phyloP scores from a whole-genome alignment of 2,329 filamentous ascomycete species.

The Penicillium sclerotiorum region DNA sequence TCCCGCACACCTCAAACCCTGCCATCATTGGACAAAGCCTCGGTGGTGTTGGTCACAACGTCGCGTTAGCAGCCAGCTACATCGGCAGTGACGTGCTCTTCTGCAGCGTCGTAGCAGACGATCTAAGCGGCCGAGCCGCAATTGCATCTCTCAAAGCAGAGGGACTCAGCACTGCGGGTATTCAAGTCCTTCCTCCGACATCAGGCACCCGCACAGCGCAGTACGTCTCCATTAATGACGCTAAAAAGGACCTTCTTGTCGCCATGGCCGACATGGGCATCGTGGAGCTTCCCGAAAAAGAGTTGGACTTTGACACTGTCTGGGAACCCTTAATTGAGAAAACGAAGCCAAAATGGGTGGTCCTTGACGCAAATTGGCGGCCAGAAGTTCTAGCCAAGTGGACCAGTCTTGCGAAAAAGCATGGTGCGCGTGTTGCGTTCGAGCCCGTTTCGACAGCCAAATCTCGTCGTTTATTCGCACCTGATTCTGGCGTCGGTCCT shows the following conservation, averaged over 20 bases:
- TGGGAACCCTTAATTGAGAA: conserved; percentile 64
- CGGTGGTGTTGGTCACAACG: conserved; percentile 90
- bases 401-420: conserved; percentile 62
- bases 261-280: conserved; percentile 97
- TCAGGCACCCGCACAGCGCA: conserved; percentile 73
- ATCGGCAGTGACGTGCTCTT: conserved; percentile 69
- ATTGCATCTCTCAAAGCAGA: conserved; percentile 64
- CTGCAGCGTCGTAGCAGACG: conserved; percentile 79
- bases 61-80: conserved; percentile 79
- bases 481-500: conserved; percentile 18
- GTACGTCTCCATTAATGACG: conserved; percentile 87
- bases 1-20: conserved; percentile 80
- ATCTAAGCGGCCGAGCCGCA: conserved; percentile 74
- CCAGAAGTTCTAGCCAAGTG: conserved; percentile 67
- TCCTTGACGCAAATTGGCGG: conserved; percentile 87
- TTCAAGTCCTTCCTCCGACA: conserved; percentile 60
- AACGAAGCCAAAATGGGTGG: conserved; percentile 71
- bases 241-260: conserved; percentile 78
- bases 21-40: conserved; percentile 78
- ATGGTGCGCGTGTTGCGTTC: conserved; percentile 68
- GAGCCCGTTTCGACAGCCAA: conserved; percentile 90
- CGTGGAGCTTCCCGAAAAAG: conserved; percentile 55
- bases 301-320: conserved; percentile 50
- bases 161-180: conserved; percentile 64
- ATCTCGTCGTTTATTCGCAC: conserved; percentile 66